These are phyloP conservation scores for Infundibulicybe gibba DNA, from an alignment of 768 basidiomycete genomes.

Conservation along the genomic window DNA sequence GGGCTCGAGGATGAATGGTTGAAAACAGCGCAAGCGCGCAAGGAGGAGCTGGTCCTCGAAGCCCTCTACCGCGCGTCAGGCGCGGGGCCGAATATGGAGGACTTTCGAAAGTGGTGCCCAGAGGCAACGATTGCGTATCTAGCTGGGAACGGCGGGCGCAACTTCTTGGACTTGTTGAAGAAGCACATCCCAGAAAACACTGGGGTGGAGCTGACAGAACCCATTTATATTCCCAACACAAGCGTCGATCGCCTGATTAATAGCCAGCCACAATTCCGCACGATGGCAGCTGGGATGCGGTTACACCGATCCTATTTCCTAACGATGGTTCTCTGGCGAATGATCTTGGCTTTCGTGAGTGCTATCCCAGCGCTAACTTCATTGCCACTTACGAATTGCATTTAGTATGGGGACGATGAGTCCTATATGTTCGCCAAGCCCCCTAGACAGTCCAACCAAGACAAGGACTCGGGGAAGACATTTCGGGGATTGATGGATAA, in stretches of 20 bases:
- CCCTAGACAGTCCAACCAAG: background rate
- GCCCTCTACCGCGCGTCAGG: constrained; percentile 11
- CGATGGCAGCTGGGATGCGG: background rate
- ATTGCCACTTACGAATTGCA: background rate
- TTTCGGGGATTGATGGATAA: background rate
- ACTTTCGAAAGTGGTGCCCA: constrained; percentile 13
- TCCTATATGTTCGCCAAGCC: background rate
- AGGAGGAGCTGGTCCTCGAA: constrained; percentile 10
- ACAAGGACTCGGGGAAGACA: background rate
- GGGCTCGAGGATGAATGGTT: constrained; percentile 8
- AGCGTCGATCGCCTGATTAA: constrained; percentile 2
- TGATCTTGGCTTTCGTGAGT: constrained; percentile 6
- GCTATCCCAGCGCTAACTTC: background rate
- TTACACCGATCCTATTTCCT: constrained; percentile 7
- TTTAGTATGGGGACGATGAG: background rate
- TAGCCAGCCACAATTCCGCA: constrained; percentile 1
- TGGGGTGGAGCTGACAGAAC: background rate
- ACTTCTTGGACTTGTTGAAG: constrained; percentile 5
- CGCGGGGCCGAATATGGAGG: constrained; percentile 10
- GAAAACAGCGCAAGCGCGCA: background rate
- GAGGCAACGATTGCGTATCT: constrained; percentile 12
- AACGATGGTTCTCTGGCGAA: constrained; percentile 4
- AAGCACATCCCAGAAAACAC: constrained; percentile 1
- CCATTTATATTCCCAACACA: background rate
- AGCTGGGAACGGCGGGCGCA: constrained; percentile 2